phyloP scores from a whole-genome alignment of 177 flowering plant species.

The Vitis hybrid region DNA sequence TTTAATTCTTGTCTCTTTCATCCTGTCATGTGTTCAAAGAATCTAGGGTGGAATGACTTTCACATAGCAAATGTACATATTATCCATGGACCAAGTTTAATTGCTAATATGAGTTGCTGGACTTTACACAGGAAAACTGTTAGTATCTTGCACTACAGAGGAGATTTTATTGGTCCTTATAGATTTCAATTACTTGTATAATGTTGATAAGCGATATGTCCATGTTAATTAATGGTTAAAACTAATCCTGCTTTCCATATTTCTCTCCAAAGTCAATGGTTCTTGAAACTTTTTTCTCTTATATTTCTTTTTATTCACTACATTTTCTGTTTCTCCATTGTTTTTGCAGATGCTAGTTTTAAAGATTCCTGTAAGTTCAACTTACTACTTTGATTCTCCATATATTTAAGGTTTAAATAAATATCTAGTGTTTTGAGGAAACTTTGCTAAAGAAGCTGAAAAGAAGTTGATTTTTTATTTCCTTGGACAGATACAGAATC shows the following conservation, averaged over 20 bases:
- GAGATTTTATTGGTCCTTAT: too few relatives aligned
- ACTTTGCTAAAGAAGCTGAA: not conserved
- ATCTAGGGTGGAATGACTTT: too few relatives aligned
- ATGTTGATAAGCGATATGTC: too few relatives aligned
- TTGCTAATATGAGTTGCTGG: too few relatives aligned
- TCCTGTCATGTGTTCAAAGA: too few relatives aligned
- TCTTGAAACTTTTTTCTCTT: not conserved
- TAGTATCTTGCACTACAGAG: too few relatives aligned
- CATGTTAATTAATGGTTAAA: too few relatives aligned
- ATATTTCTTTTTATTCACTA: not conserved
- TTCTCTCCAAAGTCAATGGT: not conserved
- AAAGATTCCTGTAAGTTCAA: constrained; percentile 62
- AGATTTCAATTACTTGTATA: too few relatives aligned
- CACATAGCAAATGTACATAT: too few relatives aligned
- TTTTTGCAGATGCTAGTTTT: constrained; percentile 66
- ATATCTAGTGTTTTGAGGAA: not conserved
- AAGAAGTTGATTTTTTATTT: not conserved
- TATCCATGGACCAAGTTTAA: too few relatives aligned
- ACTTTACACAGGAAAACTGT: too few relatives aligned
- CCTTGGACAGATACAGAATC: not conserved
- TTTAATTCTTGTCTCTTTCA: too few relatives aligned
- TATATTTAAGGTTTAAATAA: not conserved
- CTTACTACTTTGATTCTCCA: not conserved
- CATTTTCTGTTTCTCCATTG: constrained; percentile 1
- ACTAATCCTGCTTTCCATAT: not conserved